A percentile compares a stretch with the other conserved stretches of the same genome.
Conservation (phyloP, 176 grass and related monocot species). For the Musa troglodytarum region DNA sequence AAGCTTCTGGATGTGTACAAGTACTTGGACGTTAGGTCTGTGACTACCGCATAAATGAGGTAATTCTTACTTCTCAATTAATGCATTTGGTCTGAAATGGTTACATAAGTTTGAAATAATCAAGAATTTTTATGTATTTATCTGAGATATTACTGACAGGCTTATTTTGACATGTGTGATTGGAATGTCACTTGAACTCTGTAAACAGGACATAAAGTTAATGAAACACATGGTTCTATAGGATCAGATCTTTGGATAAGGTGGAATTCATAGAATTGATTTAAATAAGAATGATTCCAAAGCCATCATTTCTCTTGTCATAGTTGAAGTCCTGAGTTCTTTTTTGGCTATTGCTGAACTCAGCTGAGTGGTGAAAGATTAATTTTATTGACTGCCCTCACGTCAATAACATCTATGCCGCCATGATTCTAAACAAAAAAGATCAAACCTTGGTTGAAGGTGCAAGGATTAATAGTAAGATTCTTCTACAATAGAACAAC, state of each 20-base stretch:
- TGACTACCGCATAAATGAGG: neutral
- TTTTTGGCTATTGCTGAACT: neutral
- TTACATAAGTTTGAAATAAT: no score
- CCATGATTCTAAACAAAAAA: no score
- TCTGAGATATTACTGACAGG: neutral
- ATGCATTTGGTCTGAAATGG: no score
- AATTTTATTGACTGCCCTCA: neutral
- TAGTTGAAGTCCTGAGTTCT: neutral
- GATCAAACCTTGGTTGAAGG: no score
- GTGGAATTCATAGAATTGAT: neutral
- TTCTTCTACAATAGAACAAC: neutral
- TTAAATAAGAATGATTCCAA: neutral
- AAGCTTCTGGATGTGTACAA: constrained; percentile 62
- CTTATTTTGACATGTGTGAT: neutral
- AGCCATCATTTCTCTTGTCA: neutral
- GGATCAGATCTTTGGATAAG: neutral
- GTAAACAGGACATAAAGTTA: neutral
- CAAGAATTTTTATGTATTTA: neutral
- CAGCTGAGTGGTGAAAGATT: no score
- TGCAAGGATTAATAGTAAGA: neutral
- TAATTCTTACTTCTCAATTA: neutral
- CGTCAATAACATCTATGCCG: neutral
- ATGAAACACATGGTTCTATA: neutral
- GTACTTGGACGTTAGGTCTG: constrained; percentile 19
- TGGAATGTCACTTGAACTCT: neutral